Evolutionary conservation across 345 rosid species (phyloP).

Genomic region (Brassica nigra): DNA sequence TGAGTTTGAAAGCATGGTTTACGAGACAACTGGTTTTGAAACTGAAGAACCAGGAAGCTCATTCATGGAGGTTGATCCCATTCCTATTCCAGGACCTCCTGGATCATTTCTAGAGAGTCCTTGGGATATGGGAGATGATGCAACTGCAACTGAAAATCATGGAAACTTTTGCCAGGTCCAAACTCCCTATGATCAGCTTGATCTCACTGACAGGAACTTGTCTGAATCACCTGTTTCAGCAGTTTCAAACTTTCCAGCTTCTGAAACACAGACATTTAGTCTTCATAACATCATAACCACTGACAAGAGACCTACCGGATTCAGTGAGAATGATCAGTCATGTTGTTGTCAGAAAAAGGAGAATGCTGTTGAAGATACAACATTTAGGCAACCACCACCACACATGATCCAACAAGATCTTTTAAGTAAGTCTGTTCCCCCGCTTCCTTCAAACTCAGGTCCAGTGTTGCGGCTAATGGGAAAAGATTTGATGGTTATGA

Average conservation of each 20-base stretch:
- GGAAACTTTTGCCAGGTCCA: slow-evolving; percentile 82
- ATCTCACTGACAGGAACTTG: slow-evolving; percentile 63
- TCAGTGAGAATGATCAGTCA: slow-evolving; percentile 60
- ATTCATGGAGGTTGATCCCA: slow-evolving; percentile 83
- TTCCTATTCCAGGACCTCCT: slow-evolving; percentile 97
- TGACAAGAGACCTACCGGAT: slow-evolving; percentile 50
- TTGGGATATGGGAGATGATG: slow-evolving; percentile 63
- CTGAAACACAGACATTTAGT: slow-evolving; percentile 23
- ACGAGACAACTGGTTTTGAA: slow-evolving; percentile 36
- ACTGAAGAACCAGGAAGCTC: slow-evolving; percentile 47
- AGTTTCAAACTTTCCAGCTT: slow-evolving; percentile 45
- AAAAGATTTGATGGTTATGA: slow-evolving; percentile 88
- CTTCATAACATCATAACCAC: slow-evolving; percentile 24
- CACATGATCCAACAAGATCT: slow-evolving; percentile 12
- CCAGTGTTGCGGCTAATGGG: slow-evolving; percentile 95
- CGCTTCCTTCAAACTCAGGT: slow-evolving; percentile 50
- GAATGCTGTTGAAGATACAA: slow-evolving; percentile 40
- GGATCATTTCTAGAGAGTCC: slow-evolving; percentile 95
- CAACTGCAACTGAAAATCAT: slow-evolving; percentile 71
- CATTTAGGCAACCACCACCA: slow-evolving; percentile 12
- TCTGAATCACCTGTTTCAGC: slow-evolving; percentile 79
- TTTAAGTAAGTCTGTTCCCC: slow-evolving; percentile 25
- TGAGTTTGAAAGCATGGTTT: slow-evolving; percentile 42
- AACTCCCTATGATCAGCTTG: slow-evolving; percentile 71
- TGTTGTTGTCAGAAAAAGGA: slow-evolving; percentile 93